These are phyloP conservation scores for Mucor piriformis DNA, from an alignment of 371 early-diverging fungal species.

Conservation along the genomic window DNA sequence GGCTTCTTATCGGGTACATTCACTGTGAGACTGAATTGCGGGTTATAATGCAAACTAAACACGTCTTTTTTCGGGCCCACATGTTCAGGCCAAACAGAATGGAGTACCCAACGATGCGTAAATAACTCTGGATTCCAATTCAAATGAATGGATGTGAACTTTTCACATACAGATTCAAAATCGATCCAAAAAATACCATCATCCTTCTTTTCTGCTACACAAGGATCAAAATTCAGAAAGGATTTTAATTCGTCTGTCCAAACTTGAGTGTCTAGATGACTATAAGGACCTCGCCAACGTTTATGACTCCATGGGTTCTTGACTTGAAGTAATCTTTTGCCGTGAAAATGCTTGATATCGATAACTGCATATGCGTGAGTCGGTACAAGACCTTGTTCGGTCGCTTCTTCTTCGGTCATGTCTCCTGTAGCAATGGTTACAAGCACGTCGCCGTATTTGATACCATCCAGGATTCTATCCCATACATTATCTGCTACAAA, in stretches of 20 bases:
- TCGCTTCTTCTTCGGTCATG: constrained; percentile 73
- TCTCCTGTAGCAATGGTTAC: constrained; percentile 73
- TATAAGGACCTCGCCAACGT: constrained; percentile 85
- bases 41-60: constrained; percentile 74
- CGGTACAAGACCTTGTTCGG: constrained; percentile 76
- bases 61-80: constrained; percentile 68
- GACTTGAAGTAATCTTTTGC: constrained; percentile 56
- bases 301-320: constrained; percentile 93
- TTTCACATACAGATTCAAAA: constrained; percentile 74
- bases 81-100: constrained; percentile 65
- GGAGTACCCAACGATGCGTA: constrained; percentile 61
- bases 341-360: constrained; percentile 41
- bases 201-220: constrained; percentile 64
- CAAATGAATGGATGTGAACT: constrained; percentile 85
- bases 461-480: constrained; percentile 71
- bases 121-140: constrained; percentile 88
- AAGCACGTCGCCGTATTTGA: constrained; percentile 67
- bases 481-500: constrained; percentile 74
- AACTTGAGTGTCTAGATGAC: constrained; percentile 66
- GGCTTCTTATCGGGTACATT: constrained; percentile 58
- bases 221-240: constrained; percentile 73
- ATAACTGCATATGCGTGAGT: constrained; percentile 92
- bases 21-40: constrained; percentile 72
- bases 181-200: constrained; percentile 90
- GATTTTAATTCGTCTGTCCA: constrained; percentile 76